Evolutionary conservation across 495 filamentous ascomycete species (phyloP).

Genomic region (Penicillium fimorum): DNA sequence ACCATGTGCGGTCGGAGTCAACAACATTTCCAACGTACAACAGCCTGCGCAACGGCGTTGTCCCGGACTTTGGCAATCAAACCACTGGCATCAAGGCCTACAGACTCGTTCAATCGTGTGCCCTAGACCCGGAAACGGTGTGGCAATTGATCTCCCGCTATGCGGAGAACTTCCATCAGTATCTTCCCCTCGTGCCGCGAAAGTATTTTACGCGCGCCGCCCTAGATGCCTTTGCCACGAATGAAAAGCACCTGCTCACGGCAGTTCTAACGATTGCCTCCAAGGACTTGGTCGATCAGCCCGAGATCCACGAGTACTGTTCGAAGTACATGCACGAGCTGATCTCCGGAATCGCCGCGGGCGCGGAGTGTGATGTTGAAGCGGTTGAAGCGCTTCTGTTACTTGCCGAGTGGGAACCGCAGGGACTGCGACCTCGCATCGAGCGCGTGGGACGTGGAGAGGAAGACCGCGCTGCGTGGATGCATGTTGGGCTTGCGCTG

Average conservation of each 20-base stretch:
- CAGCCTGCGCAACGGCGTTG: conserved; percentile 30
- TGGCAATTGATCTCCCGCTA: conserved; percentile 54
- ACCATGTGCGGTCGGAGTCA: conserved; percentile 24
- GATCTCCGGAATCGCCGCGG: conserved; percentile 59
- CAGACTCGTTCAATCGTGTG: conserved; percentile 49
- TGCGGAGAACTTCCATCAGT: conserved; percentile 58
- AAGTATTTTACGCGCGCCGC: conserved; percentile 51
- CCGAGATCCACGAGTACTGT: conserved; percentile 57
- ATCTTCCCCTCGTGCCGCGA: conserved; percentile 58
- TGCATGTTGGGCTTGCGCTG: conserved; percentile 64
- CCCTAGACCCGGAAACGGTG: conserved; percentile 47
- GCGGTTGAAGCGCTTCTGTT: conserved; percentile 63
- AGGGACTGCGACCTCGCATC: conserved; percentile 49
- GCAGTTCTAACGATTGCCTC: conserved; percentile 62
- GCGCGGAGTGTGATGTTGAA: conserved; percentile 59
- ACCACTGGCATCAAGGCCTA: conserved; percentile 47
- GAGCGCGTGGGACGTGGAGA: conserved; percentile 60
- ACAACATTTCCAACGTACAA: conserved; percentile 29
- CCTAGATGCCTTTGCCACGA: conserved; percentile 48
- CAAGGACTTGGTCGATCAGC: conserved; percentile 56
- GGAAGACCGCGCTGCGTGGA: conserved; percentile 66
- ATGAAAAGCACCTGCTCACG: conserved; percentile 60
- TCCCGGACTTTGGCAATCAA: conserved; percentile 28
- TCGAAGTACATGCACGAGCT: conserved; percentile 63
- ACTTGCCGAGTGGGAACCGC: conserved; percentile 64